phyloP scores from a whole-genome alignment of 768 basidiomycete species.

The Mycena alexandri region DNA sequence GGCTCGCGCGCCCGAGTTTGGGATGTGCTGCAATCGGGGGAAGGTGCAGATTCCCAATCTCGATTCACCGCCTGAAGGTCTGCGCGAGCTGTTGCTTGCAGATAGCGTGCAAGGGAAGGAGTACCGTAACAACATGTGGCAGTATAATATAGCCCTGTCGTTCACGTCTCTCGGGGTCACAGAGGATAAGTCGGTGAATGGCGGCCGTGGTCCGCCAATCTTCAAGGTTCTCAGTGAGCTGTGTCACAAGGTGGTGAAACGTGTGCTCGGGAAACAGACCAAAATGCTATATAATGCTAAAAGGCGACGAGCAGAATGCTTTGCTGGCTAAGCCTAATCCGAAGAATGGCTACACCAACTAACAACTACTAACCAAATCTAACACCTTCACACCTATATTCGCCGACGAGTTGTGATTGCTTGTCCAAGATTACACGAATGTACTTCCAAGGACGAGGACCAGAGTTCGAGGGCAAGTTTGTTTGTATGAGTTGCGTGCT shows the following conservation, averaged over 20 bases:
- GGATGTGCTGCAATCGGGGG: slow-evolving; percentile 45
- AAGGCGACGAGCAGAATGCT: too few species aligned
- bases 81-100: slow-evolving; percentile 19
- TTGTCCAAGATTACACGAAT: too few species aligned
- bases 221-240: slow-evolving; percentile 47
- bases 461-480: too few species aligned
- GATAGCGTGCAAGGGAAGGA: slow-evolving; percentile 20
- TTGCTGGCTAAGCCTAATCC: too few species aligned
- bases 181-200: slow-evolving; percentile 39
- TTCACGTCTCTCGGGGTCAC: slow-evolving; percentile 51
- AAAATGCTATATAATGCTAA: too few species aligned
- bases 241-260: slow-evolving; percentile 46
- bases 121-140: slow-evolving; percentile 49
- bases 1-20: slow-evolving; percentile 35
- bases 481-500: too few species aligned
- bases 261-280: too few species aligned
- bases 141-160: slow-evolving; percentile 52
- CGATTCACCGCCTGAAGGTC: slow-evolving; percentile 22
- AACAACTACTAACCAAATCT: too few species aligned
- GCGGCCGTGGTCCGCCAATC: slow-evolving; percentile 44
- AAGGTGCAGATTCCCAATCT: slow-evolving; percentile 40
- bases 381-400: too few species aligned
- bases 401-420: too few species aligned
- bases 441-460: too few species aligned
- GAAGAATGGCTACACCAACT: too few species aligned